These are phyloP conservation scores for Sanghuangporus sanghuang DNA, from an alignment of 1,284 basidiomycete genomes.

Conservation along the genomic window DNA sequence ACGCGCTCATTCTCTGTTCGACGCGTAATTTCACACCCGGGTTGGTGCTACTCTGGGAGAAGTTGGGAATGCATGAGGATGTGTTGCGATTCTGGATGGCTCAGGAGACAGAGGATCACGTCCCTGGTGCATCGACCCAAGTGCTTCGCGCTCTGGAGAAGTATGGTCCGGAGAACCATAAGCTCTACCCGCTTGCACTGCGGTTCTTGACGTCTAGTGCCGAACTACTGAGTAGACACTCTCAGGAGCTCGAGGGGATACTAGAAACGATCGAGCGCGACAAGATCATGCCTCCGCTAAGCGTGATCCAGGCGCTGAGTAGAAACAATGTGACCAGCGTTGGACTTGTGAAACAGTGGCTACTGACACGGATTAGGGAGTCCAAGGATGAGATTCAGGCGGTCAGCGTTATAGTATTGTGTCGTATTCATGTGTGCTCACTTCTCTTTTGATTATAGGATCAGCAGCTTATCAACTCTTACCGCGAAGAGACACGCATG, in stretches of 20 bases:
- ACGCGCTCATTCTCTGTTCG: conserved; percentile 92
- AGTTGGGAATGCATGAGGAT: conserved; percentile 94
- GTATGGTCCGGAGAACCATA: conserved; percentile 69
- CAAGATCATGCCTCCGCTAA: conserved; percentile 81
- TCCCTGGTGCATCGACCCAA: conserved; percentile 49
- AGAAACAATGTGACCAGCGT: conserved; percentile 85
- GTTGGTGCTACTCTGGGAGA: conserved; percentile 88
- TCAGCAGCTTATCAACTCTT: conserved; percentile 77
- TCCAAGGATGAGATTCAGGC: conserved; percentile 75
- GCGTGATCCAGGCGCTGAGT: conserved; percentile 84
- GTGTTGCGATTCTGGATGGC: conserved; percentile 91
- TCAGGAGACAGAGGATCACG: conserved; percentile 38
- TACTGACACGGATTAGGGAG: conserved; percentile 72
- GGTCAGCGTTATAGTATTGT: conserved; percentile 39
- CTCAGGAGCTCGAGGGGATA: conserved; percentile 64
- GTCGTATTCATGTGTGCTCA: conserved; percentile 11
- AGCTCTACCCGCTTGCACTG: conserved; percentile 87
- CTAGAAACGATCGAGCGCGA: conserved; percentile 76
- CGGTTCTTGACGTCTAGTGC: conserved; percentile 83
- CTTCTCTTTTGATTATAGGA: conserved; percentile 48
- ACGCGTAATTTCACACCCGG: conserved; percentile 79
- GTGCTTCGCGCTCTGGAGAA: conserved; percentile 69
- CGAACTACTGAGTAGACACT: conserved; percentile 64
- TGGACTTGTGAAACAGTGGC: conserved; percentile 86
- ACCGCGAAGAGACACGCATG: conserved; percentile 77